Percentiles rank a stretch among this genome's conserved stretches.
phyloP scores from a whole-genome alignment of 441 rosid species.

The Hura crepitans region DNA sequence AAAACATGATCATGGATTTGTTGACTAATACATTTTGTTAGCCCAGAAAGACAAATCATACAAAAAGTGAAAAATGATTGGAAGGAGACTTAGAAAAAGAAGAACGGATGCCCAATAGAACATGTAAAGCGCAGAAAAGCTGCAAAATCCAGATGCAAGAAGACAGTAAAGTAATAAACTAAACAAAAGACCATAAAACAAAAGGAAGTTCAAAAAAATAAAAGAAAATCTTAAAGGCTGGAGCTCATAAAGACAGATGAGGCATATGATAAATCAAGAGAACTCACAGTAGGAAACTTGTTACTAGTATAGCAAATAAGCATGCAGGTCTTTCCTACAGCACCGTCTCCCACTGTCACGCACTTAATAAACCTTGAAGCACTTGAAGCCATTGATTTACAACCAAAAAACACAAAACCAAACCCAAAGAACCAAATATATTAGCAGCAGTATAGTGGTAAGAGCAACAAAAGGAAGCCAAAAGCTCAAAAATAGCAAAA shows the following conservation, averaged over 20 bases:
- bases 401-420: conserved; percentile 12
- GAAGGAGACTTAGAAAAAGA: conserved; percentile 15
- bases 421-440: conserved; percentile 2
- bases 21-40: conserved; percentile 16
- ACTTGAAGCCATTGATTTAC: conserved; percentile 61
- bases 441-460: conserved; percentile 12
- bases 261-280: conserved; percentile 14
- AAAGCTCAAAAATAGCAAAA: conserved; percentile 6
- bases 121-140: conserved; percentile 28
- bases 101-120: conserved; percentile 3
- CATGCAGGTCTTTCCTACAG: conserved; percentile 99
- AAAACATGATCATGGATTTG: conserved; percentile 8
- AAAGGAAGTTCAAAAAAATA: conserved; percentile 10
- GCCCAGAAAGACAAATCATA: neutral
- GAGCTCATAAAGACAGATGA: conserved; percentile 28
- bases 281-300: conserved; percentile 90
- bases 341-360: conserved; percentile 98
- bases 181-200: conserved; percentile 4
- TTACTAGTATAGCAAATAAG: conserved; percentile 96
- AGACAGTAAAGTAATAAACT: conserved; percentile 19
- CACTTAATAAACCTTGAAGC: conserved; percentile 96
- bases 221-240: conserved; percentile 7
- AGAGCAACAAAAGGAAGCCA: conserved; percentile 7
- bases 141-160: conserved; percentile 40
- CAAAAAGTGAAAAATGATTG: conserved; percentile 17